Conservation (phyloP, 2,329 filamentous ascomycete species). For the Macrophomina pseudophaseolina region DNA sequence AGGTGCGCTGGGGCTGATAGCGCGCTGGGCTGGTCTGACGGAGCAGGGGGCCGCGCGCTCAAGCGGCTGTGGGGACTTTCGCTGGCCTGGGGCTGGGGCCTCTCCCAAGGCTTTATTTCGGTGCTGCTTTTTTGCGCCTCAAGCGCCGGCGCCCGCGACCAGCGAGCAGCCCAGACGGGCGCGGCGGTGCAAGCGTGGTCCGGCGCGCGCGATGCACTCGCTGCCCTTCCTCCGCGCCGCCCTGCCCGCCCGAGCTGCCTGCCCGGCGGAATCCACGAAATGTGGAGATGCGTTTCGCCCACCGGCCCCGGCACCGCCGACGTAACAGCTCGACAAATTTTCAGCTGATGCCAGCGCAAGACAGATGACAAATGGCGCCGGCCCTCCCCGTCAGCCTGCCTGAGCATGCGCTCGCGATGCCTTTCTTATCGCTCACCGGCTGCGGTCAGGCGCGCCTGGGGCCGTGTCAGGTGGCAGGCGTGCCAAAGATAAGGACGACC, state of each 20-base stretch:
- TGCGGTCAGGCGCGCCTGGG: slow-evolving; percentile 10
- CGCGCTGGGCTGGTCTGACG: slow-evolving; percentile 5
- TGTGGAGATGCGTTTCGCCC: slow-evolving; percentile 24
- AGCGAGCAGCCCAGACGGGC: not conserved
- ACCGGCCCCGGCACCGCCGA: slow-evolving; percentile 20
- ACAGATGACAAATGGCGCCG: slow-evolving; percentile 24
- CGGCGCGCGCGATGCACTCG: slow-evolving; percentile 1
- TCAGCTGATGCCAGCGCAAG: slow-evolving; percentile 24
- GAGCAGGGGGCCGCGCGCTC: slow-evolving; percentile 16
- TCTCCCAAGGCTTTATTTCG: slow-evolving; percentile 25
- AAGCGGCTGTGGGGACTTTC: slow-evolving; percentile 19
- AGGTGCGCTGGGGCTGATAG: slow-evolving; percentile 15
- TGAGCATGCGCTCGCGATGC: slow-evolving; percentile 1
- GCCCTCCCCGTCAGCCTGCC: not conserved
- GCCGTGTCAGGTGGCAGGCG: slow-evolving; percentile 10
- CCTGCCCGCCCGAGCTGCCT: too few relatives aligned
- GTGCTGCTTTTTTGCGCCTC: slow-evolving; percentile 19
- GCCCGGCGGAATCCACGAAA: slow-evolving; percentile 22
- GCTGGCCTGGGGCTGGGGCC: slow-evolving; percentile 21
- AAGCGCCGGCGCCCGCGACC: slow-evolving; percentile 12
- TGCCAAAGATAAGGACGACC: slow-evolving; percentile 15
- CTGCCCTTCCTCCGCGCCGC: too few relatives aligned
- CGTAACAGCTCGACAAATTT: slow-evolving; percentile 25
- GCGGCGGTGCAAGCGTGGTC: not conserved
- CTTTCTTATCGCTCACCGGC: slow-evolving; percentile 15